These are phyloP conservation scores for Chimonanthus praecox DNA, from an alignment of 164 flowering plant genomes.

Conservation along the genomic window DNA sequence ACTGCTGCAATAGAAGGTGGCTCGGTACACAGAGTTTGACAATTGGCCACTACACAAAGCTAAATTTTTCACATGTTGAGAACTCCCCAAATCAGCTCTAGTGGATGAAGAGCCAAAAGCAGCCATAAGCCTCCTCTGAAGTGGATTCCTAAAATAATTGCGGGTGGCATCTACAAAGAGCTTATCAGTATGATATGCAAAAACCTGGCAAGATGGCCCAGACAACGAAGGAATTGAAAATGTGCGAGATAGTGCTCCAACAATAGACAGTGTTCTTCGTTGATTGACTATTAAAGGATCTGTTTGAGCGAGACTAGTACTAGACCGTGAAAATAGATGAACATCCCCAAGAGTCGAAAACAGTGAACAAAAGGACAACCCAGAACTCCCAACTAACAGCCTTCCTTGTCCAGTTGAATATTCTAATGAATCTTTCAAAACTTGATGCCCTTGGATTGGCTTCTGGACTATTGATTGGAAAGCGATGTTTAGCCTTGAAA, in stretches of 20 bases:
- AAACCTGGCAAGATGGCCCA: conserved; percentile 65
- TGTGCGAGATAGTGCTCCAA: conserved; percentile 69
- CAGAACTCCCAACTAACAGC: conserved; percentile 42
- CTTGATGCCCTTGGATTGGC: conserved; percentile 30
- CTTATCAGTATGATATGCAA: conserved; percentile 60
- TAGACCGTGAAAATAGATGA: conserved; percentile 32
- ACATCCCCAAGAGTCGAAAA: conserved; percentile 33
- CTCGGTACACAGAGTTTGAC: conserved; percentile 25
- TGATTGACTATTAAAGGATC: conserved; percentile 37
- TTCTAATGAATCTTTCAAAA: conserved; percentile 32
- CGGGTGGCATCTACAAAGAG: conserved; percentile 25
- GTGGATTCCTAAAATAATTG: conserved; percentile 9
- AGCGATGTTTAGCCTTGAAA: conserved; percentile 43
- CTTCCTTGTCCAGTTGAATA: conserved; percentile 41
- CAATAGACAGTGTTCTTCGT: conserved; percentile 44
- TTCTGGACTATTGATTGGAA: conserved; percentile 28
- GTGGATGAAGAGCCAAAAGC: conserved; percentile 26
- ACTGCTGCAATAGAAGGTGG: conserved; percentile 33
- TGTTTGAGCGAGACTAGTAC: conserved; percentile 35
- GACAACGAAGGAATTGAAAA: conserved; percentile 76
- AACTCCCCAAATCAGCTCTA: conserved; percentile 33
- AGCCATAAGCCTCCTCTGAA: conserved; percentile 39
- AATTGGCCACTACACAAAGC: conserved; percentile 28
- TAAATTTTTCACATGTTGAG: conserved; percentile 32
- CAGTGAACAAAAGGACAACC: conserved; percentile 30